Conservation (phyloP, 1,284 basidiomycete genomes). For the Coniferiporia weirii region DNA sequence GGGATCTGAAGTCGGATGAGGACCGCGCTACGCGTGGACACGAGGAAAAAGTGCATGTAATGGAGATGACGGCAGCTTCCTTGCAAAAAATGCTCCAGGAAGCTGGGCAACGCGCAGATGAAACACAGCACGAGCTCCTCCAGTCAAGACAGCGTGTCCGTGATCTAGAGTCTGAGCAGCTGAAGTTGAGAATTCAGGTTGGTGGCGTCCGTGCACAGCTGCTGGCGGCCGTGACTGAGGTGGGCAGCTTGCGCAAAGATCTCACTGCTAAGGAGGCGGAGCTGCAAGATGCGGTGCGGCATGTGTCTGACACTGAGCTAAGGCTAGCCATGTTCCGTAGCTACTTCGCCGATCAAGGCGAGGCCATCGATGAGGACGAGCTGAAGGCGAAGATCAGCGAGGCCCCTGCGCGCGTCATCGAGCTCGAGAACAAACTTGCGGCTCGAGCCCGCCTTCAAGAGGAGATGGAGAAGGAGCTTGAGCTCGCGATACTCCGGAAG, state of each 20-base stretch:
- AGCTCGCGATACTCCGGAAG: constrained; percentile 56
- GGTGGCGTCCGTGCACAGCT: constrained; percentile 76
- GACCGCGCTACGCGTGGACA: constrained; percentile 69
- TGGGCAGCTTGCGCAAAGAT: constrained; percentile 67
- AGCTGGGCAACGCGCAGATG: constrained; percentile 63
- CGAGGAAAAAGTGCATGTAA: constrained; percentile 72
- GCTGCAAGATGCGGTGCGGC: constrained; percentile 61
- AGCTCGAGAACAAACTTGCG: constrained; percentile 71
- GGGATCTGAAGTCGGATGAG: constrained; percentile 75
- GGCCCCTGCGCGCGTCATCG: constrained; percentile 50
- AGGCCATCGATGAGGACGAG: constrained; percentile 70
- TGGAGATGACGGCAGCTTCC: constrained; percentile 73
- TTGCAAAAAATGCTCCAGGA: constrained; percentile 78
- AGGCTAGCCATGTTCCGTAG: constrained; percentile 80
- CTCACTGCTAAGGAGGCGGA: constrained; percentile 65
- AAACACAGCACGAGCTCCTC: constrained; percentile 62
- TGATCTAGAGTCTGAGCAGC: constrained; percentile 67
- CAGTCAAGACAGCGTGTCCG: constrained; percentile 65
- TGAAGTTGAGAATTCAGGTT: constrained; percentile 72
- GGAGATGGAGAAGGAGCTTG: constrained; percentile 66
- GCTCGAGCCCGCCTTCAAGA: constrained; percentile 72
- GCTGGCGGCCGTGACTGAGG: constrained; percentile 65
- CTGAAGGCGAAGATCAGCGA: constrained; percentile 41
- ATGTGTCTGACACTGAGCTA: constrained; percentile 69
- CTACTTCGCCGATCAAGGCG: constrained; percentile 85